Evolutionary conservation across 805 yeast species (phyloP).

Genomic region (Torulaspora microellipsoides): DNA sequence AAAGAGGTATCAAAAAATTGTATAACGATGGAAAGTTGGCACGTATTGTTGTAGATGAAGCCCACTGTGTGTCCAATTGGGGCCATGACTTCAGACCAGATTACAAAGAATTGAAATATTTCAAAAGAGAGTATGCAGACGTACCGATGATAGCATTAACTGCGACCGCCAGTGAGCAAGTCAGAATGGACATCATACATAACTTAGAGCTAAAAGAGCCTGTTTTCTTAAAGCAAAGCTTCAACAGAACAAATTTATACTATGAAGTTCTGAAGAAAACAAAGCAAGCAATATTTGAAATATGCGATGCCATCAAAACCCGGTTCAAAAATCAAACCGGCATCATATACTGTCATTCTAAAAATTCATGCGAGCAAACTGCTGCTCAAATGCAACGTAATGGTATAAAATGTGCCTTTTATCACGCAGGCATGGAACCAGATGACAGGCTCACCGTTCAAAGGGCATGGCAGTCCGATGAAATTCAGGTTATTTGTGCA

Average conservation of each 20-base stretch:
- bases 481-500: constrained; percentile 80
- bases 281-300: constrained; percentile 49
- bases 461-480: constrained; percentile 71
- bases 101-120: constrained; percentile 71
- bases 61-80: constrained; percentile 98
- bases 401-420: constrained; percentile 68
- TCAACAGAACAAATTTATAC: constrained; percentile 79
- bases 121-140: constrained; percentile 68
- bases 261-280: constrained; percentile 73
- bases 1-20: constrained; percentile 54
- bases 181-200: constrained; percentile 76
- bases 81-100: constrained; percentile 98
- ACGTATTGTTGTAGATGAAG: constrained; percentile 90
- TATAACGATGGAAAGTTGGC: constrained; percentile 59
- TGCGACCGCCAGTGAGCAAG: constrained; percentile 93
- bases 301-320: constrained; percentile 49
- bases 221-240: constrained; percentile 76
- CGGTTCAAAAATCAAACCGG: constrained; percentile 64
- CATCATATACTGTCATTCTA: constrained; percentile 90
- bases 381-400: constrained; percentile 51
- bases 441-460: constrained; percentile 73
- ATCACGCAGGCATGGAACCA: constrained; percentile 93
- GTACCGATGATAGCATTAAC: constrained; percentile 94
- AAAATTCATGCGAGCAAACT: constrained; percentile 80
- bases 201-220: constrained; percentile 63